Evolutionary conservation across 768 basidiomycete genomes (phyloP).

Genomic region (Pholiota molesta): DNA sequence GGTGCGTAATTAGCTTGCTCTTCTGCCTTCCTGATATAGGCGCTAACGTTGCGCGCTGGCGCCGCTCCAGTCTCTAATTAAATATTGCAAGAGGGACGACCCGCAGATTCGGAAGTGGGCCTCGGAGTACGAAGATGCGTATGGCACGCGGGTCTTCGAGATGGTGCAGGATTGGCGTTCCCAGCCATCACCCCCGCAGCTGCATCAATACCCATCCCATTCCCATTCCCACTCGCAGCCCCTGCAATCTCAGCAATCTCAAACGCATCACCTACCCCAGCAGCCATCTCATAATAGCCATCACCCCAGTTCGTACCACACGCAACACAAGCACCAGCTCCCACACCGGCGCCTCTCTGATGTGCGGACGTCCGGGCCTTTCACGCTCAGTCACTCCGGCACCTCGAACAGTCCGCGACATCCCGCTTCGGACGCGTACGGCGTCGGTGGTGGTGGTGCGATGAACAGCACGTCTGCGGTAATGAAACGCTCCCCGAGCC

Average conservation of each 20-base stretch:
- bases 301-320: conserved; percentile 17
- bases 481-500: conserved; percentile 28
- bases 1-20: conserved; percentile 43
- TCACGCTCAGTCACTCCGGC: conserved; percentile 15
- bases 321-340: conserved; percentile 24
- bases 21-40: conserved; percentile 6
- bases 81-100: conserved; percentile 62
- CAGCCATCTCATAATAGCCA: conserved; percentile 20
- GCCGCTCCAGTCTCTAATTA: conserved; percentile 59
- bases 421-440: conserved; percentile 27
- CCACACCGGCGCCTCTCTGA: conserved; percentile 36
- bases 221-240: conserved; percentile 18
- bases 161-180: conserved; percentile 42
- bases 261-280: conserved; percentile 12
- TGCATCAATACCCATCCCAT: conserved; percentile 28
- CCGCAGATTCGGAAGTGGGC: conserved; percentile 59
- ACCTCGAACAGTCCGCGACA: conserved; percentile 31
- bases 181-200: conserved; percentile 38
- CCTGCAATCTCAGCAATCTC: conserved; percentile 22
- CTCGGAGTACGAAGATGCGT: conserved; percentile 64
- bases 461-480: background rate
- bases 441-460: conserved; percentile 19
- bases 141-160: conserved; percentile 63
- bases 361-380: conserved; percentile 24
- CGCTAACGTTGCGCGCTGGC: conserved; percentile 9